Evolutionary conservation across 192 early-diverging fungal species (phyloP).

Genomic region (Geranomyces variabilis): DNA sequence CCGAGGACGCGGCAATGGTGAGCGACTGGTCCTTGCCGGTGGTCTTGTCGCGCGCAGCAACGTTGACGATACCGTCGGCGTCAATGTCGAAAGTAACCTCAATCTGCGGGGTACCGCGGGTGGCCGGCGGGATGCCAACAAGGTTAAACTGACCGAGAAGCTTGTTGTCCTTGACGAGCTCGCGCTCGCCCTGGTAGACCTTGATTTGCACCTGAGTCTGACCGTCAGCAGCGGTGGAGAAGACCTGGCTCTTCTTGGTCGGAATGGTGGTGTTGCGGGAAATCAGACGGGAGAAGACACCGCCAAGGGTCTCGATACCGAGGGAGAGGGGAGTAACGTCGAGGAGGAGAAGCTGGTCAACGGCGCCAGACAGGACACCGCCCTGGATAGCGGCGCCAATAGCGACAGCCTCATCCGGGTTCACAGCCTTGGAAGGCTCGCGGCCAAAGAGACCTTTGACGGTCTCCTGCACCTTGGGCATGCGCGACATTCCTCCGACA

Average conservation of each 20-base stretch:
- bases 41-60: conserved; percentile 86
- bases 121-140: conserved; percentile 85
- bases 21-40: conserved; percentile 88
- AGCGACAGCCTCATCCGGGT: conserved; percentile 96
- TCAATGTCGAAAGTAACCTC: conserved; percentile 71
- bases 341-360: conserved; percentile 88
- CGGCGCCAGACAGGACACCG: conserved; percentile 93
- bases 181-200: conserved; percentile 97
- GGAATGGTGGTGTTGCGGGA: conserved; percentile 97
- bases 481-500: conserved; percentile 83
- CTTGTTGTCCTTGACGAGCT: conserved; percentile 95
- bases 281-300: conserved; percentile 93
- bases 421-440: conserved; percentile 89
- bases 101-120: conserved; percentile 73
- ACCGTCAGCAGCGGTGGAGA: conserved; percentile 96
- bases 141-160: conserved; percentile 94
- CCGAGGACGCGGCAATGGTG: conserved; percentile 89
- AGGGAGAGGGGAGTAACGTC: conserved; percentile 96
- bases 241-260: conserved; percentile 97
- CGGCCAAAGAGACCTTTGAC: conserved; percentile 78
- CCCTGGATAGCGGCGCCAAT: conserved; percentile 97
- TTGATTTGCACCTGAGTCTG: conserved; percentile 96
- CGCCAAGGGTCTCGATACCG: conserved; percentile 95
- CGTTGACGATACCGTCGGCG: conserved; percentile 88
- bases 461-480: conserved; percentile 81